Conservation (phyloP, 1,284 basidiomycete species). For the Wallemia ichthyophaga region DNA sequence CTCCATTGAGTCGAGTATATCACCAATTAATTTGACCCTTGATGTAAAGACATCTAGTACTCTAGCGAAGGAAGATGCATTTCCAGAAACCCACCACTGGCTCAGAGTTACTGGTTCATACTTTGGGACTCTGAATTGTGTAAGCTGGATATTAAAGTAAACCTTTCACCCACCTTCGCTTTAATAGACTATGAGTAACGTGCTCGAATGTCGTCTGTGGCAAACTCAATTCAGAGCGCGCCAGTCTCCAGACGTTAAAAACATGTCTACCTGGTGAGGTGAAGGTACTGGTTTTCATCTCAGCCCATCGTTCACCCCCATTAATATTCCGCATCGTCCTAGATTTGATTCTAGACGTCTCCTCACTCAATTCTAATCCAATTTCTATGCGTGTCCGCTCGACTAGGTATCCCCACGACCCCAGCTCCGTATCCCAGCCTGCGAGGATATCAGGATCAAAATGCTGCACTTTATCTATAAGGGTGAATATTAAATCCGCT, state of each 20-base stretch:
- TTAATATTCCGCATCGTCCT: slow-evolving; percentile 20
- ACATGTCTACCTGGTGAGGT: slow-evolving; percentile 65
- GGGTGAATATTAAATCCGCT: slow-evolving; percentile 46
- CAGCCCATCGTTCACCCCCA: slow-evolving; percentile 36
- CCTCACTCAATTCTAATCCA: not conserved
- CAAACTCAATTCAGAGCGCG: slow-evolving; percentile 54
- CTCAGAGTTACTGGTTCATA: slow-evolving; percentile 38
- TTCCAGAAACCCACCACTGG: slow-evolving; percentile 34
- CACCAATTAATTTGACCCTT: slow-evolving; percentile 33
- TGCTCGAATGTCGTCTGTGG: slow-evolving; percentile 71
- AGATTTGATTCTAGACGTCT: slow-evolving; percentile 19
- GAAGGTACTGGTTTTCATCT: slow-evolving; percentile 48
- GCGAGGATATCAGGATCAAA: slow-evolving; percentile 72
- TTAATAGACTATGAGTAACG: slow-evolving; percentile 47
- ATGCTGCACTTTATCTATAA: slow-evolving; percentile 42
- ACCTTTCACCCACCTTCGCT: slow-evolving; percentile 25
- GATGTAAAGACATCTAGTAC: slow-evolving; percentile 33
- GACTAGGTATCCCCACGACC: slow-evolving; percentile 69
- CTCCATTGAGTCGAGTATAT: slow-evolving; percentile 49
- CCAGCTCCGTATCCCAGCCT: slow-evolving; percentile 70
- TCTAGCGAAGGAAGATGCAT: slow-evolving; percentile 24
- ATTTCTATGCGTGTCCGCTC: slow-evolving; percentile 27
- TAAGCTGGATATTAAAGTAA: slow-evolving; percentile 3
- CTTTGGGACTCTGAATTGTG: slow-evolving; percentile 32
- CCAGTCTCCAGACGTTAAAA: slow-evolving; percentile 71